Evolutionary conservation across 176 grass and related monocot species (phyloP).

Genomic region (Carex parvula): DNA sequence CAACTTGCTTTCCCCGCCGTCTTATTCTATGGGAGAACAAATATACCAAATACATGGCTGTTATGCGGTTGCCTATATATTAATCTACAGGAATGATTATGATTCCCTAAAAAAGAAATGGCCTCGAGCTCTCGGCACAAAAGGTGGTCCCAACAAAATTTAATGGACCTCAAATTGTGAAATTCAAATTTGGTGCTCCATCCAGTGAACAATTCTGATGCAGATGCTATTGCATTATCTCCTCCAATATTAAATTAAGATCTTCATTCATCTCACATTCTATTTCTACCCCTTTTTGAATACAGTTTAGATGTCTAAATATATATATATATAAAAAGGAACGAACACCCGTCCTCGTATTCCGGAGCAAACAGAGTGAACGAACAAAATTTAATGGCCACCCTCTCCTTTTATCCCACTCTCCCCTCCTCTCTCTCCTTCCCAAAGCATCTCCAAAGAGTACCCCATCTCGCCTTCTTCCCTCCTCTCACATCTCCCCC

Average conservation of each 20-base stretch:
- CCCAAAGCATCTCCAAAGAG: slow-evolving; percentile 12
- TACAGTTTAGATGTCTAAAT: background rate
- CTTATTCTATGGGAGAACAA: background rate
- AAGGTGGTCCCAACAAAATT: background rate
- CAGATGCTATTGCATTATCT: background rate
- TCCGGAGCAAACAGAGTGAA: slow-evolving; percentile 6
- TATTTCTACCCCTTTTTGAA: background rate
- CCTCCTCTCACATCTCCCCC: background rate
- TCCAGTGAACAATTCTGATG: background rate
- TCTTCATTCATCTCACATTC: background rate
- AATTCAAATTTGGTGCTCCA: background rate
- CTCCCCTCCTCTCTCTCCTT: background rate
- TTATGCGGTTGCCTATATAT: background rate
- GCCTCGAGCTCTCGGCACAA: slow-evolving; percentile 16
- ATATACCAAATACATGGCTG: slow-evolving; percentile 12
- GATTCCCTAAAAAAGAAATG: slow-evolving; percentile 23
- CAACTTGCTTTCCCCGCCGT: background rate
- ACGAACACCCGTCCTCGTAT: background rate
- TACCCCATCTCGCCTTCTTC: background rate
- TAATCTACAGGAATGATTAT: background rate
- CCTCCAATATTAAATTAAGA: background rate
- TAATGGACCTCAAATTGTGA: background rate
- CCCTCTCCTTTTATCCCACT: slow-evolving; percentile 34
- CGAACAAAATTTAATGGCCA: slow-evolving; percentile 45
- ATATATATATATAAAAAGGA: background rate